phyloP scores from a whole-genome alignment of 2,329 filamentous ascomycete genomes.

The Cercospora berteroae region DNA sequence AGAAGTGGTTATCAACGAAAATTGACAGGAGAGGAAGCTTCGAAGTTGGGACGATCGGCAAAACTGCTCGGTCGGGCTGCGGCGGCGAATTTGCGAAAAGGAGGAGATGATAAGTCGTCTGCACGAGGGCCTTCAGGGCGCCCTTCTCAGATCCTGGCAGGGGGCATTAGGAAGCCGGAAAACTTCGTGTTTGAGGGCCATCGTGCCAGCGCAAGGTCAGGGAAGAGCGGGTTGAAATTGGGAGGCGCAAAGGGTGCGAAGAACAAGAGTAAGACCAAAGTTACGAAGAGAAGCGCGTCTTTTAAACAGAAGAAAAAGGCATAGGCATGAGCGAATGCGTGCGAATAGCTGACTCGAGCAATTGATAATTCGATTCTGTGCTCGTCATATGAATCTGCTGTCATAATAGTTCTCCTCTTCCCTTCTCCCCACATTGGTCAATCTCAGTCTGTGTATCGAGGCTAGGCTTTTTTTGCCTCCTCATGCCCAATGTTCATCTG shows the following conservation, averaged over 20 bases:
- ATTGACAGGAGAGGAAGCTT: slow-evolving; percentile 66
- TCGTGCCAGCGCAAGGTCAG: slow-evolving; percentile 66
- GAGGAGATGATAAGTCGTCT: slow-evolving; percentile 10
- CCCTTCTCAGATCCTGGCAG: slow-evolving; percentile 4
- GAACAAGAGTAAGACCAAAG: slow-evolving; percentile 44
- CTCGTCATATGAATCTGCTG: background rate
- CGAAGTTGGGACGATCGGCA: slow-evolving; percentile 67
- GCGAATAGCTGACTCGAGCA: background rate
- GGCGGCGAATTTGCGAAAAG: slow-evolving; percentile 46
- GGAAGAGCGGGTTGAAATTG: slow-evolving; percentile 60
- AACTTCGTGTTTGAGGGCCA: slow-evolving; percentile 78
- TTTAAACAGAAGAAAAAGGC: slow-evolving; percentile 46
- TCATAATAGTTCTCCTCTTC: background rate
- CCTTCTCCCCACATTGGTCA: background rate
- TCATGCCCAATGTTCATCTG: background rate
- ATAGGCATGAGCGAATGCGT: background rate
- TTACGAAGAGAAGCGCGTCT: slow-evolving; percentile 46
- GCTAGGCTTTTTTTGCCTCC: background rate
- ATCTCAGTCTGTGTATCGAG: background rate
- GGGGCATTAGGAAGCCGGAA: slow-evolving; percentile 59
- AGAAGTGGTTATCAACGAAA: slow-evolving; percentile 64
- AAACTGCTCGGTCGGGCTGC: slow-evolving; percentile 72
- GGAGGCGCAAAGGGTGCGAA: slow-evolving; percentile 54
- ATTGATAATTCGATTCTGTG: background rate
- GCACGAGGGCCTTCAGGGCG: background rate